Base-by-base conservation (phyloP, 148 eudicot genomes). In the Silene conica region DNA sequence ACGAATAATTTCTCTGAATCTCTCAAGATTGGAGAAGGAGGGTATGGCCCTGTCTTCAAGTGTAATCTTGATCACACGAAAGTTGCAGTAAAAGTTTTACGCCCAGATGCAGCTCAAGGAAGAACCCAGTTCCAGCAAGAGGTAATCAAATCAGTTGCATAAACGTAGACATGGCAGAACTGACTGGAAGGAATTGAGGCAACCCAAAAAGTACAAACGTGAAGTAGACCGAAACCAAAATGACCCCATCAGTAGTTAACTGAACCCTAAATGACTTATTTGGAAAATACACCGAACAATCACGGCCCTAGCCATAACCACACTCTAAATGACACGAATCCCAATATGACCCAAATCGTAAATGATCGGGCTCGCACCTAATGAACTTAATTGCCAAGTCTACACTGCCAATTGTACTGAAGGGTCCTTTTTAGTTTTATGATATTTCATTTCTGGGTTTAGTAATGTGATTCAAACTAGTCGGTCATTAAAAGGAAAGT, bases 91-190 rank as follows among this genome's bases (percentile, higher is more conserved):
- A 87, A 87, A 61, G 87, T 87, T 58, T 74, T 87, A 60, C 86
- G 90, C n/a, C 87, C 87, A 16, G 90, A 87, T 81, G 87, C 87
- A 34, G 86, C 86, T 19, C 90, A 84, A 79, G 90, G 90, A 69
- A 85, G 83, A 73, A 62, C 78, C 1, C 90, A 87, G 65, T 87
- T 87, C 59, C 84, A 82, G 16, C 84, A 81, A 76, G 90, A 87
- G 86, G 84, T 83, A 64, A 76, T 28, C 55, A 69, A 68, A 26
- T 21, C 50, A 6, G 34, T 70, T 22, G 34, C 15, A 22, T 18
- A 66, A 66, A 41, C 16, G 65, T 13, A 50, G 55, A 50, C 55
- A 15, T 50, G 55, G 55, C 55, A 50, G 2, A 50, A 50, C 16
- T 50, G 15, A 50, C 15, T 15, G 16, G 55, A 50, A 3, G 18